phyloP scores from a whole-genome alignment of 164 flowering plant genomes.

The Malania oleifera region DNA sequence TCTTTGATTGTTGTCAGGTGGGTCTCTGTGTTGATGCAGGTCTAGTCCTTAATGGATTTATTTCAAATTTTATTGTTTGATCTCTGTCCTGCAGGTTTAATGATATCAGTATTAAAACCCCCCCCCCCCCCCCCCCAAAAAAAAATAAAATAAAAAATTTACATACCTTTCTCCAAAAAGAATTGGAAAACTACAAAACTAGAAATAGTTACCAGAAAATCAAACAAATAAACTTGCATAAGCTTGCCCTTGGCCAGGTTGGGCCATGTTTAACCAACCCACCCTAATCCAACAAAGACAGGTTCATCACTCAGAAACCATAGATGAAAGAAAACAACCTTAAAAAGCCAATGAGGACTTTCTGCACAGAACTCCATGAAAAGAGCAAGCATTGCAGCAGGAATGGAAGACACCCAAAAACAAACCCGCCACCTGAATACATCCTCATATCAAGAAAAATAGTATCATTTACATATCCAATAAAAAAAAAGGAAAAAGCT shows the following conservation, averaged over 20 bases:
- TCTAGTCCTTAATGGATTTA: too few species aligned
- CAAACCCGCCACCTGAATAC: conserved; percentile 42
- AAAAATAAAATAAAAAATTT: too few species aligned
- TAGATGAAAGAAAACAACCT: conserved; percentile 22
- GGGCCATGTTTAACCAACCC: background rate
- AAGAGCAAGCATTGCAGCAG: conserved; percentile 36
- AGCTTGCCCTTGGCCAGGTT: background rate
- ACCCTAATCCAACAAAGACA: background rate
- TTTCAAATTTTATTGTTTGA: too few species aligned
- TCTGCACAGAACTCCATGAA: conserved; percentile 41
- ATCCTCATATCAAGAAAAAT: background rate
- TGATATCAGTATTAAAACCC: background rate
- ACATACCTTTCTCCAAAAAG: too few species aligned
- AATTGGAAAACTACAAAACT: background rate
- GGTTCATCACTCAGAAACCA: background rate
- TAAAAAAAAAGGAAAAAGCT: background rate
- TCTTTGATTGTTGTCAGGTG: too few species aligned
- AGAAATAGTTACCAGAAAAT: background rate
- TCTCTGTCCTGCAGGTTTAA: too few species aligned
- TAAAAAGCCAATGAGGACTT: conserved; percentile 49
- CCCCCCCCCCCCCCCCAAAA: background rate
- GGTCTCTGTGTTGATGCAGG: too few species aligned
- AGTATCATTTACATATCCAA: background rate
- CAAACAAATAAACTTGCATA: too few species aligned
- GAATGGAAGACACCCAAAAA: conserved; percentile 35